Evolutionary conservation across 305 asterid genomes (phyloP).

Genomic region (Fraxinus platypoda): DNA sequence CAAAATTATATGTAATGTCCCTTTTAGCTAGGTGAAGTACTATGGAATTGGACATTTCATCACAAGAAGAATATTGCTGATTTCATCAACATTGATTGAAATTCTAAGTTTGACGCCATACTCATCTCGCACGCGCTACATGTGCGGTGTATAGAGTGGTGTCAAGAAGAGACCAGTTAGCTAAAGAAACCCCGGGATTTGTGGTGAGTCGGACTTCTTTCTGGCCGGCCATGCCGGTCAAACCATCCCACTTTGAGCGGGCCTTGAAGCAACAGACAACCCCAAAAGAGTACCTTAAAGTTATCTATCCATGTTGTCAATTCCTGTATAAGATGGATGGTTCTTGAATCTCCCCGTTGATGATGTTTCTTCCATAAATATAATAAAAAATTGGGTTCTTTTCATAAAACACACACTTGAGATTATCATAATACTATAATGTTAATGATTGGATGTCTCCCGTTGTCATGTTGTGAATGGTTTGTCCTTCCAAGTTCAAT

Average conservation of each 20-base stretch:
- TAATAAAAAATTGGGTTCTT: conserved; percentile 18
- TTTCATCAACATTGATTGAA: conserved; percentile 1
- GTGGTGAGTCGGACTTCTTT: neutral
- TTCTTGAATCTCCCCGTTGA: neutral
- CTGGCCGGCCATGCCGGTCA: neutral
- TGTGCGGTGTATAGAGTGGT: neutral
- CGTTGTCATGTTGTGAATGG: conserved; percentile 24
- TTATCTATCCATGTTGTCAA: neutral
- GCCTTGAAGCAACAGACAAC: neutral
- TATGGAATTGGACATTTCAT: conserved; percentile 14
- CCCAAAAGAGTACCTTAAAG: neutral
- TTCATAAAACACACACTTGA: conserved; percentile 21
- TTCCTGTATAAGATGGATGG: neutral
- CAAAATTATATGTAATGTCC: neutral
- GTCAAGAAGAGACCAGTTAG: neutral
- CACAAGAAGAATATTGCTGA: conserved; percentile 20
- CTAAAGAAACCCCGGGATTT: neutral
- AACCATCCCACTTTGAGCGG: neutral
- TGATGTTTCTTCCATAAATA: conserved; percentile 7
- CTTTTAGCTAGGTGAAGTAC: conserved; percentile 15
- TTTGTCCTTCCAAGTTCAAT: conserved; percentile 3
- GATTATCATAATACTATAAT: conserved; percentile 16
- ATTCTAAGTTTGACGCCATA: neutral
- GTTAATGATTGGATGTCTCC: conserved; percentile 23
- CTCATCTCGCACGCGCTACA: neutral